These are phyloP conservation scores for Xylaria digitata DNA, from an alignment of 2,329 filamentous ascomycete species.

Conservation along the genomic window DNA sequence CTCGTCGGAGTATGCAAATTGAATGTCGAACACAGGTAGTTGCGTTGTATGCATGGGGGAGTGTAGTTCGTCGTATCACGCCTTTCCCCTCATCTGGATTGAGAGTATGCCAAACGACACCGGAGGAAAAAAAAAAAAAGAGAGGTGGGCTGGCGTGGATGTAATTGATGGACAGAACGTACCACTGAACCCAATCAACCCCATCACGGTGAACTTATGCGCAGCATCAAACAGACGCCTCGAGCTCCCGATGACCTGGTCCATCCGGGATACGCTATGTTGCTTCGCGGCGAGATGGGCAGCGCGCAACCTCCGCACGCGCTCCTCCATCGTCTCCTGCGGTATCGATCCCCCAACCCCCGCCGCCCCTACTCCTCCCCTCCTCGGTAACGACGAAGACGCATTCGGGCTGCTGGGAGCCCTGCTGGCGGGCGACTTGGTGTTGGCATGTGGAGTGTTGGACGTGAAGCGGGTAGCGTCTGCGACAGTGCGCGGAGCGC, in stretches of 20 bases:
- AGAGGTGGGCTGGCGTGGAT: background rate
- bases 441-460: slow-evolving; percentile 75
- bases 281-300: slow-evolving; percentile 74
- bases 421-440: slow-evolving; percentile 59
- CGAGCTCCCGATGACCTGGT: slow-evolving; percentile 61
- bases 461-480: slow-evolving; percentile 84
- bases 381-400: slow-evolving; percentile 39
- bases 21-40: background rate
- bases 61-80: background rate
- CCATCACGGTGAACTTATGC: slow-evolving; percentile 66
- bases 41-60: background rate
- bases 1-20: too few relatives aligned
- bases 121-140: background rate
- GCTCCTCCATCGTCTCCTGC: slow-evolving; percentile 74
- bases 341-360: slow-evolving; percentile 42
- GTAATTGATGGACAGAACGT: slow-evolving; percentile 45
- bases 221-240: slow-evolving; percentile 66
- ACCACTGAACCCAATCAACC: slow-evolving; percentile 69
- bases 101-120: too few relatives aligned
- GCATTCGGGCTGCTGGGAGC: slow-evolving; percentile 31
- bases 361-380: slow-evolving; percentile 46
- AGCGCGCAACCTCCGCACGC: slow-evolving; percentile 74
- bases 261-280: slow-evolving; percentile 65
- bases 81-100: too few relatives aligned
- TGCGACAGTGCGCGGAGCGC: slow-evolving; percentile 73